Conservation (phyloP, 2,329 filamentous ascomycete genomes). For the Diaporthe sp. region DNA sequence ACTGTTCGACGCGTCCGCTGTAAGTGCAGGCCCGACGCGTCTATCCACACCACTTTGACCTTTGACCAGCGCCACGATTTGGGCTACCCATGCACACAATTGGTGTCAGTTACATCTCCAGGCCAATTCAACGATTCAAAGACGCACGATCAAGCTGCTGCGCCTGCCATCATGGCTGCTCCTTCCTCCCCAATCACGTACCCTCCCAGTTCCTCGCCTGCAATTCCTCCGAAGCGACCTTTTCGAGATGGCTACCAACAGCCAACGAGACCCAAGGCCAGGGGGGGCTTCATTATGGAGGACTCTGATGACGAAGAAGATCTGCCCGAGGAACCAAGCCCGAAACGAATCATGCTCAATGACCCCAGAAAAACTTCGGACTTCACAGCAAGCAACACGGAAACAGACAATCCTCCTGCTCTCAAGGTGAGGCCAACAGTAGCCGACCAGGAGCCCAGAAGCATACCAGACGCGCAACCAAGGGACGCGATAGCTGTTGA, state of each 20-base stretch:
- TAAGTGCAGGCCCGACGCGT: conserved; percentile 39
- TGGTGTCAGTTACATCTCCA: neutral
- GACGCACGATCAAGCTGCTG: neutral
- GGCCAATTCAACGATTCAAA: neutral
- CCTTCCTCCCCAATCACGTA: conserved; percentile 47
- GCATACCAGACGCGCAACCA: conserved; percentile 15
- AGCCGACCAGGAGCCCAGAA: neutral
- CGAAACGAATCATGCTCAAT: conserved; percentile 60
- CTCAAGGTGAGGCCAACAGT: neutral
- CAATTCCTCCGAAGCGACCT: conserved; percentile 52
- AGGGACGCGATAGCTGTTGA: conserved; percentile 1
- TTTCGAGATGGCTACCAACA: conserved; percentile 49
- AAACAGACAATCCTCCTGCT: neutral
- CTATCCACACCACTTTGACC: conserved; percentile 24
- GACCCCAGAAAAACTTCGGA: conserved; percentile 45
- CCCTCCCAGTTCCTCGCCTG: conserved; percentile 48
- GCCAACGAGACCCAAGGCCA: conserved; percentile 50
- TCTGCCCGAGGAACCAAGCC: conserved; percentile 51
- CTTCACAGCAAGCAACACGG: conserved; percentile 34
- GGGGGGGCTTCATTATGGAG: conserved; percentile 60
- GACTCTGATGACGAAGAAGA: conserved; percentile 57
- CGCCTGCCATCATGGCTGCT: conserved; percentile 40
- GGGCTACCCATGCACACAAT: neutral
- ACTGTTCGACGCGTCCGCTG: conserved; percentile 28
- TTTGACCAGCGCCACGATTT: neutral